Base-by-base conservation (phyloP, 306 rosid genomes). In the Acacia crassicarpa region DNA sequence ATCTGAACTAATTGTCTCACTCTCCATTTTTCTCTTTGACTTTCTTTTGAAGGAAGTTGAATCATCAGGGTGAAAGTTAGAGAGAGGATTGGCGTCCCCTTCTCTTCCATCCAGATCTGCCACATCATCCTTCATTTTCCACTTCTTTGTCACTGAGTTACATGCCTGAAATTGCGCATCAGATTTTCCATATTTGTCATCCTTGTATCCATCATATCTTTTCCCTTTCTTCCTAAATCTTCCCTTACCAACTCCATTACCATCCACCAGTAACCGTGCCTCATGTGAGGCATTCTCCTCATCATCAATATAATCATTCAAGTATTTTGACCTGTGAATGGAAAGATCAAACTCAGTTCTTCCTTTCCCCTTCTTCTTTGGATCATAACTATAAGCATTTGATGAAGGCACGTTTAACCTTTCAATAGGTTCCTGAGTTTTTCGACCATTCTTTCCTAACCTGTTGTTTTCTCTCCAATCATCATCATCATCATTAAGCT, bases 151-250 rank as follows among this genome's bases (percentile, higher is more conserved):
- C 53, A 74, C 81, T 35, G 89, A 70, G 85, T 83, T 93, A 88
- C 97, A 92, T 38, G 90, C 97, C 61, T 84, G 86, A 58, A 96
- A 84, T 63, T 91, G 90, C 44, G 89, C 95, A 70, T 96, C 92
- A 63, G 92, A 83, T 85, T 85, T 88, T 85, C 90, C 97, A 74
- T 9, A 51, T 27, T 76, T 87, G 41, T 84, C 84, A 69, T 77
- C 87, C 84, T 75, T 77, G 78, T 65, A 82, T 16, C 85, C 78
- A 73, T 78, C 94, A 78, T 49, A 83, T 19, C 87, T 92, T 82
- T 84, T 81, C 81, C 87, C 88, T 85, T 87, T 88, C 81, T 84
- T 90, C 76, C 82, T 83, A 81, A 76, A 49, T 76, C 89, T 91
- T 78, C 91, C 84, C 40, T 79, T 86, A 17, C 85, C 89, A 78